These are phyloP conservation scores for Colletotrichum tropicicola DNA, from an alignment of 2,329 filamentous ascomycete genomes.

Conservation along the genomic window DNA sequence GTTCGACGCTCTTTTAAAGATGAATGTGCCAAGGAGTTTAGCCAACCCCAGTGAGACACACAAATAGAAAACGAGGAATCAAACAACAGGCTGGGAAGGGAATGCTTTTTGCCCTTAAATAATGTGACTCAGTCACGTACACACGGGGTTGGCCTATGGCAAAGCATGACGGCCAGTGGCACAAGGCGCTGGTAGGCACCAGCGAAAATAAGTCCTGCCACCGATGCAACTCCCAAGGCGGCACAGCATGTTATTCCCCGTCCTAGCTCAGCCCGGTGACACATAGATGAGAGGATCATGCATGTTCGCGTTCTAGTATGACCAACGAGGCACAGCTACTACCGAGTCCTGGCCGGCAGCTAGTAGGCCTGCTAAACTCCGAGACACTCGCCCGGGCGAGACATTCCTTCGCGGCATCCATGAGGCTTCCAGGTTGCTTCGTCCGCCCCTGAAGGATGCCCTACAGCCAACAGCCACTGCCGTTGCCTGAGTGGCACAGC, in stretches of 20 bases:
- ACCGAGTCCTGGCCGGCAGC: not conserved
- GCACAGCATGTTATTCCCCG: not conserved
- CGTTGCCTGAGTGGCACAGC: not conserved
- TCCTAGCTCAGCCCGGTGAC: not conserved
- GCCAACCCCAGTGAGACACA: not conserved
- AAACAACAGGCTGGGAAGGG: not conserved
- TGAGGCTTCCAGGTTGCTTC: not conserved
- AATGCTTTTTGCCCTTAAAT: not conserved
- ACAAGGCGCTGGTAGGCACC: not conserved
- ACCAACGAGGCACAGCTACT: not conserved
- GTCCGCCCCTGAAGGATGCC: not conserved
- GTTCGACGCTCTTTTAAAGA: not conserved
- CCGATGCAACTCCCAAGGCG: not conserved
- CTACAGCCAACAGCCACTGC: not conserved
- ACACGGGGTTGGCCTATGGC: not conserved
- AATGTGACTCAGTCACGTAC: not conserved
- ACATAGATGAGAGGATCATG: constrained; percentile 1
- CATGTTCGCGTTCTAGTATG: constrained; percentile 5
- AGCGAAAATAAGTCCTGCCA: not conserved
- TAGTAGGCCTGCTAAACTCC: not conserved
- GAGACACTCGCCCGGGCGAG: not conserved
- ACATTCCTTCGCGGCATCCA: not conserved
- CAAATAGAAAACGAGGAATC: not conserved
- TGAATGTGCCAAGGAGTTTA: not conserved
- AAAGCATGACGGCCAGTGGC: not conserved